phyloP scores from a whole-genome alignment of 805 yeast genomes.

The Candida oleophila region DNA sequence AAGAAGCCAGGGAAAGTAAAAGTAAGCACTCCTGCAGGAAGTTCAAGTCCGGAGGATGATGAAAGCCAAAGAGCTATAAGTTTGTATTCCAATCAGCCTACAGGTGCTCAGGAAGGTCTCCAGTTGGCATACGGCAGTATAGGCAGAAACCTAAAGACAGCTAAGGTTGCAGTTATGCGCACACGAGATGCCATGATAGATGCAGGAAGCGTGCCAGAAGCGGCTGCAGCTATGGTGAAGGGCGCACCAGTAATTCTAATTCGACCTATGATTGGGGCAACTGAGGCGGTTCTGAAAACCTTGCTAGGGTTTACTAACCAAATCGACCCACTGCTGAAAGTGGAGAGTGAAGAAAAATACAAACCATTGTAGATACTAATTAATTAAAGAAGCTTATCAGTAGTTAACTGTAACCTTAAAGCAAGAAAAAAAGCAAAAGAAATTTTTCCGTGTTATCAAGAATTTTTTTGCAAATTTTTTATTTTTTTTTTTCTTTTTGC shows the following conservation, averaged over 20 bases:
- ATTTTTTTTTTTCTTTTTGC: no score
- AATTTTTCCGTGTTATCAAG: not conserved
- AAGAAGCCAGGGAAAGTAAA: not conserved
- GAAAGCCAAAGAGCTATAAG: constrained; percentile 50
- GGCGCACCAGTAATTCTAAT: constrained; percentile 80
- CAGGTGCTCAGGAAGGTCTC: constrained; percentile 66
- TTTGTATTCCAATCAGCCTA: constrained; percentile 84
- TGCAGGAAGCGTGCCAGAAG: constrained; percentile 64
- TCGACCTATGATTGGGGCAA: constrained; percentile 87
- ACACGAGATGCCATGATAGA: constrained; percentile 63
- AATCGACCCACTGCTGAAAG: constrained; percentile 62
- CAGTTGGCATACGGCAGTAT: constrained; percentile 71
- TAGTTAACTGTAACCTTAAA: no score
- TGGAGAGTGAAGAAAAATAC: constrained; percentile 66
- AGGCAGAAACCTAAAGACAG: constrained; percentile 64
- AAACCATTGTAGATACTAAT: constrained; percentile 17
- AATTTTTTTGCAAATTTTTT: no score
- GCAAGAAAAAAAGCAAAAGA: no score
- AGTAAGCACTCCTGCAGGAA: constrained; percentile 11
- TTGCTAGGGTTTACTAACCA: constrained; percentile 82
- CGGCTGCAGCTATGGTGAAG: constrained; percentile 63
- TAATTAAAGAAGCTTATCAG: no score
- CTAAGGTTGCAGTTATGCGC: constrained; percentile 58
- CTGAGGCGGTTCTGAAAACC: constrained; percentile 83
- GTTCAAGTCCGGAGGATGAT: constrained; percentile 13